Percentiles rank a stretch among this genome's conserved stretches.
Conservation (phyloP, 179 eudicot species). For the Nepenthes alata region DNA sequence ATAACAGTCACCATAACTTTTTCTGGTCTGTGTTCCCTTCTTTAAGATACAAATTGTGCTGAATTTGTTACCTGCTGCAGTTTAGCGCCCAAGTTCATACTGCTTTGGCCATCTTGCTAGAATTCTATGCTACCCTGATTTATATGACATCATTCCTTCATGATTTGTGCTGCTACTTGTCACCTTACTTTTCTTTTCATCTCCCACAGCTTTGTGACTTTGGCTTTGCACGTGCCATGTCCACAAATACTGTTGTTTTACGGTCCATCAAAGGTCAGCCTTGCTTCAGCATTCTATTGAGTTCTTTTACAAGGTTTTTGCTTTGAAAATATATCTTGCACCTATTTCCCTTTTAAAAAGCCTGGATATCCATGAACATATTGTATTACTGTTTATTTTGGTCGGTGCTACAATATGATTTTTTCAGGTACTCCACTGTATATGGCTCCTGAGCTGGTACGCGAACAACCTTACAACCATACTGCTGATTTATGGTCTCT, state of each 20-base stretch:
- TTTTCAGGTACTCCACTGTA: constrained; percentile 87
- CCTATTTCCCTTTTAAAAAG: background rate
- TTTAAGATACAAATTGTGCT: too few relatives aligned
- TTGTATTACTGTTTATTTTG: background rate
- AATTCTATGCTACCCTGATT: background rate
- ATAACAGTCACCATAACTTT: background rate
- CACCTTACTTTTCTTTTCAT: constrained; percentile 1
- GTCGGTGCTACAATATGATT: constrained; percentile 5
- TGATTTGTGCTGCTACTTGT: background rate
- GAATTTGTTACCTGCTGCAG: too few relatives aligned
- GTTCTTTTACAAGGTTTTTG: background rate
- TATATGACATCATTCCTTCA: background rate
- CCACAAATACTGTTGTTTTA: constrained; percentile 87
- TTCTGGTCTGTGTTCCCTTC: background rate
- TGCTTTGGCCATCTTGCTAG: too few relatives aligned
- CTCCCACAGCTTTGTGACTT: constrained; percentile 89
- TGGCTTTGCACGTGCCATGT: constrained; percentile 99
- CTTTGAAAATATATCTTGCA: background rate
- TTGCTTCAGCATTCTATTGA: background rate
- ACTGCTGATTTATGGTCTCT: constrained; percentile 99
- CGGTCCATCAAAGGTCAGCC: constrained; percentile 92
- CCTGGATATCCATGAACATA: background rate
- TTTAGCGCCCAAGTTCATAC: too few relatives aligned
- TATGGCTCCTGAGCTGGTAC: constrained; percentile 99
- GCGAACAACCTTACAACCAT: constrained; percentile 98